Percentiles rank a stretch among this genome's conserved stretches.
Conservation (phyloP, 2,329 filamentous ascomycete species). For the Trichophyton schoenleinii region DNA sequence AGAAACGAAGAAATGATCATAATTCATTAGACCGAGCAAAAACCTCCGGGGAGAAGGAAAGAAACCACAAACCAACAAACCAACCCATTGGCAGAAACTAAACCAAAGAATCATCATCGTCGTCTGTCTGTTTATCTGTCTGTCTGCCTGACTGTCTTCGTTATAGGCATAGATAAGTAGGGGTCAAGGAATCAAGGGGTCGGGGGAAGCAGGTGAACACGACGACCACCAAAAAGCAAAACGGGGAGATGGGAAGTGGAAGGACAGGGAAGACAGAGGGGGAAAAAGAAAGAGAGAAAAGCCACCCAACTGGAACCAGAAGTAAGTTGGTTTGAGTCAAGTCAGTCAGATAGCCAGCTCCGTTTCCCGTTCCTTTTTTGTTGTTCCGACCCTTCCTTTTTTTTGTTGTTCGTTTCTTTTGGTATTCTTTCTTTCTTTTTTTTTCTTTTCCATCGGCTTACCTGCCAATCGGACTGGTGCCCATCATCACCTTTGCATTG, state of each 20-base stretch:
- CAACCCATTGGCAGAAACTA: not conserved
- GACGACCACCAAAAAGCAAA: not conserved
- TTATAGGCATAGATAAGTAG: not conserved
- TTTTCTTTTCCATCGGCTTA: not conserved
- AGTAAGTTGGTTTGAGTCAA: not conserved
- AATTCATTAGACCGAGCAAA: conserved; percentile 6
- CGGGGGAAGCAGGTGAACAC: not conserved
- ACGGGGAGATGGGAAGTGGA: not conserved
- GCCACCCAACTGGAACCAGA: not conserved
- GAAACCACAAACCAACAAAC: not conserved
- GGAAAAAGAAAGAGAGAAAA: not conserved
- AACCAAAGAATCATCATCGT: not conserved
- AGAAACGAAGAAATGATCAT: conserved; percentile 2
- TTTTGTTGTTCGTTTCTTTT: not conserved
- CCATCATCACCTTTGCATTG: not conserved
- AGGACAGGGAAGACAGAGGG: too few relatives aligned
- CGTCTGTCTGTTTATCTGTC: not conserved
- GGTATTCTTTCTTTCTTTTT: not conserved
- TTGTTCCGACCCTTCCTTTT: not conserved
- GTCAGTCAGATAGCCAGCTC: not conserved
- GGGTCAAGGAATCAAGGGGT: not conserved
- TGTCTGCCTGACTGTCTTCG: not conserved
- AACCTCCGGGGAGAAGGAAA: too few relatives aligned
- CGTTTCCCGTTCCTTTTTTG: not conserved
- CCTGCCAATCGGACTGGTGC: not conserved